Evolutionary conservation across 805 yeast species (phyloP), one percentile per base, ranked within the genome.

Genomic region (Saccharomycopsis sp.): DNA sequence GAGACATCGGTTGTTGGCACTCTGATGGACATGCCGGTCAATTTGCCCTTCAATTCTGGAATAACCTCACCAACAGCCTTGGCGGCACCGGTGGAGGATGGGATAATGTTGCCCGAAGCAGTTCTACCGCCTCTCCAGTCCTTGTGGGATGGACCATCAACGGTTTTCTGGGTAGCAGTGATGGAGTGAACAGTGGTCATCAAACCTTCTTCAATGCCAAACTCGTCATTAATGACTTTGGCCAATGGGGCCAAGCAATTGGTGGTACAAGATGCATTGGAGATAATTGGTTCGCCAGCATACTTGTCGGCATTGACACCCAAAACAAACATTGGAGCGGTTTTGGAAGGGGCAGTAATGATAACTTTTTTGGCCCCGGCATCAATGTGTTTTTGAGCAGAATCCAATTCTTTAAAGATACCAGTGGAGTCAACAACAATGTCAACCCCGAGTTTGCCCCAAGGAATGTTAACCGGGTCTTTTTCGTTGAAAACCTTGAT

Each of bases 101-200:
- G 83, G 57, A 77, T 77, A 60, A 77, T 76, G 75, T 77, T 76
- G 58, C 77, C 81, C 49, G 80, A 73, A 58, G 83, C 83, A 55
- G 82, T 74, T 69, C 83, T 72, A 63, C 82, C 83, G 68, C 82
- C 82, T 73, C 83, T 75, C 83, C 83, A 76, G 68, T 76, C 83
- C 68, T 77, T 77, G 68, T 74, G 80, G 61, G 83, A 76, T 60
- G 82, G 80, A 67, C 82, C 82, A 60, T 77, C 83, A 54, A 77
- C 83, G 49, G 81, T 75, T 69, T 76, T 76, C 64, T 77, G 82
- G 51, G 82, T 73, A 48, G 82, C 82, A 49, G 82, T 76, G 65
- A 74, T 68, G 58, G 81, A 73, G 69, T 76, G 82, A 47, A 75
- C 80, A 50, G 82, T 75, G 66, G 83, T 76, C 83, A 77, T 77